Percentiles rank a stretch among this genome's conserved stretches.
phyloP scores from a whole-genome alignment of 2,329 filamentous ascomycete species.

The Helotiales sp. region DNA sequence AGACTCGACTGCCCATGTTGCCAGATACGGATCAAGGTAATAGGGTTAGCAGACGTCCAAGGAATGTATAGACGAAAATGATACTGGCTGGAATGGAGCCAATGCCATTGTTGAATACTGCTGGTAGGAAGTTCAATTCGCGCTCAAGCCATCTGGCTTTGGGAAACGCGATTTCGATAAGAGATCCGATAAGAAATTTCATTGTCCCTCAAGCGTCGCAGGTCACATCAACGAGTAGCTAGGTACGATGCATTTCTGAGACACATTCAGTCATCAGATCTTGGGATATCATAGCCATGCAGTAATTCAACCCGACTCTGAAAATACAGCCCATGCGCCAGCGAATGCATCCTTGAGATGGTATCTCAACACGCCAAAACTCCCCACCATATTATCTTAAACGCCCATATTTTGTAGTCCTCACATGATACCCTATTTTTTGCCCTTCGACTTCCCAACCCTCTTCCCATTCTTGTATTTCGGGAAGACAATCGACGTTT shows the following conservation, averaged over 20 bases:
- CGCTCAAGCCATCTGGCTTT: conserved; percentile 17
- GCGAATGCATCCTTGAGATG: conserved; percentile 1
- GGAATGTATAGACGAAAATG: neutral
- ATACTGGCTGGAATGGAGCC: neutral
- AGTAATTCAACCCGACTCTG: neutral
- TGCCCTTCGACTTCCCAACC: conserved; percentile 36
- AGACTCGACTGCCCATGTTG: conserved; percentile 29
- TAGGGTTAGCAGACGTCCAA: conserved; percentile 5
- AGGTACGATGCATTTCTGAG: neutral
- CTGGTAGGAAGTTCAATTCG: conserved; percentile 3
- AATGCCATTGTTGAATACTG: conserved; percentile 23
- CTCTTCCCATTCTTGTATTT: conserved; percentile 55
- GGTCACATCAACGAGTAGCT: neutral
- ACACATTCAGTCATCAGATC: neutral
- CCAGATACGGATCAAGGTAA: conserved; percentile 6
- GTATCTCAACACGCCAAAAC: conserved; percentile 13
- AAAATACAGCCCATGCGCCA: neutral
- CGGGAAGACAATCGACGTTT: conserved; percentile 60
- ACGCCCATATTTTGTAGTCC: conserved; percentile 7
- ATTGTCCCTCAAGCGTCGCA: neutral
- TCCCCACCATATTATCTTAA: conserved; percentile 6
- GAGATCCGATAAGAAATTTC: conserved; percentile 7
- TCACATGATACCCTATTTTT: conserved; percentile 19
- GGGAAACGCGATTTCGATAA: conserved; percentile 13
- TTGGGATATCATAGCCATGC: neutral